A percentile compares a stretch with the other conserved stretches of the same genome.
phyloP scores from a whole-genome alignment of 2,329 filamentous ascomycete species.

The Stagonosporopsis vannaccii region DNA sequence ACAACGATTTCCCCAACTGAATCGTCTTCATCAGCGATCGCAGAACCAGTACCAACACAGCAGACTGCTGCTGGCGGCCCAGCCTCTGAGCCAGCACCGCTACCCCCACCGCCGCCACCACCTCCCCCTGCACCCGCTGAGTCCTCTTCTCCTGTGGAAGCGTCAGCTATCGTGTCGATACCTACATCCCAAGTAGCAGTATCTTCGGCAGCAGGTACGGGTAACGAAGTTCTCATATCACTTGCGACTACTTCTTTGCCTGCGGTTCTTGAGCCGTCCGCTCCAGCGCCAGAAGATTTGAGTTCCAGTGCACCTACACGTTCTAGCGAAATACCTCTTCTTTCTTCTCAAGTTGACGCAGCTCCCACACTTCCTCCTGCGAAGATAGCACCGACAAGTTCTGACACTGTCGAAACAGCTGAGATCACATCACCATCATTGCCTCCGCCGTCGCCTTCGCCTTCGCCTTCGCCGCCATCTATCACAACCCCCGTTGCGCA shows the following conservation, averaged over 20 bases:
- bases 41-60: conserved; percentile 31
- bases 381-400: conserved; percentile 35
- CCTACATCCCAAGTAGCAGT: conserved; percentile 35
- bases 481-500: conserved; percentile 13
- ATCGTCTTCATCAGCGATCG: conserved; percentile 28
- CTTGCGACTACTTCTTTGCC: conserved; percentile 28
- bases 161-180: conserved; percentile 22
- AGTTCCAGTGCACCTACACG: conserved; percentile 12
- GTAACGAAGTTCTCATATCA: conserved; percentile 38
- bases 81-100: conserved; percentile 14
- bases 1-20: conserved; percentile 30
- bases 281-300: conserved; percentile 23
- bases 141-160: conserved; percentile 25
- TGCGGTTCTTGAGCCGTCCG: conserved; percentile 30
- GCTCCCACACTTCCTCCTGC: conserved; percentile 19
- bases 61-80: conserved; percentile 26
- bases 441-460: neutral
- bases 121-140: conserved; percentile 23
- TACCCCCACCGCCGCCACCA: conserved; percentile 22
- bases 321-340: conserved; percentile 16
- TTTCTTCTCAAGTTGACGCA: conserved; percentile 18
- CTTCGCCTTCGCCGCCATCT: neutral
- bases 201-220: conserved; percentile 47
- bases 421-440: conserved; percentile 1
- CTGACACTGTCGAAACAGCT: conserved; percentile 42